Base-by-base conservation (phyloP, 148 eudicot species). In the Hydrangea macrophylla region DNA sequence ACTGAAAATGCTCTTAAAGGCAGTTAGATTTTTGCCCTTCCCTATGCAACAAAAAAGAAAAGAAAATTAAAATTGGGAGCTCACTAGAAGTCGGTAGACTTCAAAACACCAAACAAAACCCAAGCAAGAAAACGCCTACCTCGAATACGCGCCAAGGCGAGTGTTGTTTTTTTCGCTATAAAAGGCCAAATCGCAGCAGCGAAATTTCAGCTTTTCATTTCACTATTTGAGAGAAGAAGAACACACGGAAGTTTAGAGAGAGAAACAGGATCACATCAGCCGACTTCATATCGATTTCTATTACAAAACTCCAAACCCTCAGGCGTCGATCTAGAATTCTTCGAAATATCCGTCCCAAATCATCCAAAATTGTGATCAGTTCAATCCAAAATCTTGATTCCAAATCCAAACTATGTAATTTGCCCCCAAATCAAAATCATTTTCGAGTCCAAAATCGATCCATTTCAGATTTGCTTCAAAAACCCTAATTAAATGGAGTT, bases 401-500 rank as follows among this genome's bases (percentile, higher is more conserved):
- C 15, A 42, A 42, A 42, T 11, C 17, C 11, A 42, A 42, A 7
- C 1, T 42, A n/a, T n/a, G 13, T 8, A 15, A 10, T 42, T 42
- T 18, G 11, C 17, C 17, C 0, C 39, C 5, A 35, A 35, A 35
- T 35, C 39, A 35, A 35, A 35, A n/a, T 35, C 39, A 3, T 35
- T 35, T 35, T 3, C 39, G 39, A 35, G n/a, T 35, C 39, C 4
- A 4, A 35, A 35, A 35, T 35, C 5, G 39, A 35, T 48, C 53
- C 17, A 48, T 48, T 48, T 48, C 53, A 48, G 15, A 1, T n/a
- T 3, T 35, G 8, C 8, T 3, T 17, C 53, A 48, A 48, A 62
- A 62, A 18, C 37, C 55, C 35, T 30, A 48, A 45, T 64, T 30
- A 8, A 48, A 60, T 64, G 67, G 25, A 26, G 55, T 27, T 8